Conservation (phyloP, 768 basidiomycete genomes). For the Termitomyces titanicus region DNA sequence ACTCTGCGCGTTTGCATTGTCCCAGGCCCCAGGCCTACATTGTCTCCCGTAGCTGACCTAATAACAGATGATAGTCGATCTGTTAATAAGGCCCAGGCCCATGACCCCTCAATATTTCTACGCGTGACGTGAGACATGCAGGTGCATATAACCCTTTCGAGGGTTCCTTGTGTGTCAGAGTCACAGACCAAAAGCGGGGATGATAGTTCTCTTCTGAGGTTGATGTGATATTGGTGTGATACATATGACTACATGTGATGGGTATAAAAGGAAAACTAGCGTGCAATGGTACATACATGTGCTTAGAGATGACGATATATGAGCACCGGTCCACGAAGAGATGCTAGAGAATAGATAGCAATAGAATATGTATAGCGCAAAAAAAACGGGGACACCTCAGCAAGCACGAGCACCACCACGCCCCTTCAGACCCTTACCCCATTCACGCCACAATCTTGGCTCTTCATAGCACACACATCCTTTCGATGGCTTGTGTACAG, state of each 20-base stretch:
- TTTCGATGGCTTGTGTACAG: neutral
- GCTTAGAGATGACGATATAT: neutral
- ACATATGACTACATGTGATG: neutral
- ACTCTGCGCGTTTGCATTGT: no score
- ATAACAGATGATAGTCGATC: no score
- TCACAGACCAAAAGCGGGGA: no score
- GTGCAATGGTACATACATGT: neutral
- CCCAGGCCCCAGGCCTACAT: neutral
- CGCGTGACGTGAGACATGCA: no score
- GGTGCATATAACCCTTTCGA: no score
- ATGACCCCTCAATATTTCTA: neutral
- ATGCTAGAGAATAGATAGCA: neutral
- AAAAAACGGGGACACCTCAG: neutral
- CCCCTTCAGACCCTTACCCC: neutral
- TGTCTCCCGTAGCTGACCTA: no score
- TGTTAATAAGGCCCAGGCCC: no score
- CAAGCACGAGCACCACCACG: neutral
- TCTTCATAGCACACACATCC: neutral
- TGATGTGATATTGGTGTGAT: neutral
- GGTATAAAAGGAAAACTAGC: neutral
- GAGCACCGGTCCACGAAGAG: neutral
- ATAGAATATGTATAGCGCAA: no score
- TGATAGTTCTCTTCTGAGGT: neutral
- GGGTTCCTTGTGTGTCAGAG: no score
- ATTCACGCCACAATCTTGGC: neutral